A percentile compares a stretch with the other conserved stretches of the same genome.
Conservation (phyloP, 495 filamentous ascomycete genomes). For the Lasiosphaeria hispida region DNA sequence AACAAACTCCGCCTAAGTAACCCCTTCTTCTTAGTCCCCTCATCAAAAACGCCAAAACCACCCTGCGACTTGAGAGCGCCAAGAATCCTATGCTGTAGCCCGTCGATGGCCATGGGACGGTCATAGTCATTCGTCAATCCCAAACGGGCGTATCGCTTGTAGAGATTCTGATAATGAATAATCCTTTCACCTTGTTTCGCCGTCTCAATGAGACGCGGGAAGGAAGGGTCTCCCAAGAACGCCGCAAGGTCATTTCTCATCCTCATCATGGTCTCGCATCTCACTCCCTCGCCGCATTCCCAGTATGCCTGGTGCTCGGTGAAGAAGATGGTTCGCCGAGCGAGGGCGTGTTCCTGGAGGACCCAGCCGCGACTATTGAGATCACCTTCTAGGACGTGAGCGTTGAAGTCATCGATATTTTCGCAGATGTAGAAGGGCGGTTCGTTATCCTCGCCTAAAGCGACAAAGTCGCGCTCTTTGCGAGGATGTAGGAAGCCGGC, state of each 20-base stretch:
- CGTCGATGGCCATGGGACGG: constrained; percentile 30
- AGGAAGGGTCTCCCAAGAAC: constrained; percentile 35
- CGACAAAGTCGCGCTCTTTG: constrained; percentile 3
- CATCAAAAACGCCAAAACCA: constrained; percentile 23
- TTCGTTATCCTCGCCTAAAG: neutral
- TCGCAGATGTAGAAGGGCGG: constrained; percentile 26
- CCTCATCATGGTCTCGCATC: constrained; percentile 34
- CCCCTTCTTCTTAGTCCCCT: neutral
- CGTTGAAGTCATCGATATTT: constrained; percentile 31
- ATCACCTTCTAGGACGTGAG: constrained; percentile 28
- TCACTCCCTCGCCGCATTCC: constrained; percentile 41
- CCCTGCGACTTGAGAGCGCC: constrained; percentile 17
- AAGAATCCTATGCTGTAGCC: constrained; percentile 30
- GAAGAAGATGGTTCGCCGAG: constrained; percentile 42
- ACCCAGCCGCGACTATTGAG: constrained; percentile 42
- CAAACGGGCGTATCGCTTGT: constrained; percentile 30
- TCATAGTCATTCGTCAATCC: constrained; percentile 22
- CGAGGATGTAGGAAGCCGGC: constrained; percentile 25
- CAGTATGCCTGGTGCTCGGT: constrained; percentile 36
- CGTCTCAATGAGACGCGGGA: constrained; percentile 23
- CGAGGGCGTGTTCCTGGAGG: constrained; percentile 38
- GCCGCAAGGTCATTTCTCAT: constrained; percentile 30
- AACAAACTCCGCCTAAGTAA: constrained; percentile 21
- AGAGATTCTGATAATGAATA: constrained; percentile 26
- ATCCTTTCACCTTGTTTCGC: constrained; percentile 18